Base-by-base conservation (phyloP, 2,329 filamentous ascomycete genomes). In the Fusarium sp. region DNA sequence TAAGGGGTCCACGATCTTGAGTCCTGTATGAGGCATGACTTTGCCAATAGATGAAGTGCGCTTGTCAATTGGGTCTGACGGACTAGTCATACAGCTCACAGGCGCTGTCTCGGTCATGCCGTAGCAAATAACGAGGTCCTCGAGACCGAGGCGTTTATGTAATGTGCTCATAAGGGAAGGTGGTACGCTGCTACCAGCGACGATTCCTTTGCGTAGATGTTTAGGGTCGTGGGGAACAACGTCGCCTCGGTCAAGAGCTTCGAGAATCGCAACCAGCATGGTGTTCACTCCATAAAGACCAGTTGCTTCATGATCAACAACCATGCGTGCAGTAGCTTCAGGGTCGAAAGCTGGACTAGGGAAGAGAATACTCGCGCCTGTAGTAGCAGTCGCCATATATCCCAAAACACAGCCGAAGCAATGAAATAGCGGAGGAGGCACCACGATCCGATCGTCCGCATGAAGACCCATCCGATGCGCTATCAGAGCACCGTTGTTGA, bases 351-450 rank as follows among this genome's bases (percentile, higher is more conserved):
- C 92, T 74, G 97, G 94, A 11, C 89, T 88, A 0, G 95, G 93
- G 75, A 98, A 94, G 6, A 98, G 87, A 67, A 98, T 93, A 18
- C 91, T 85, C 0, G 93, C 89, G 60, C 94, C 92, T 18, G 84
- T 84, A 0, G 94, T 97, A 1, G 92, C 94, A 1, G 94, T 96
- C 0, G 96, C 95, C 93, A 98, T 97, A 82, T 96, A 97, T n/a
- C 96, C 95, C 2, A 98, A 84, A 10, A 98, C 91, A 75, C 87
- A 91, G 56, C 96, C 96, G 79, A 98, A 98, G 82, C 96, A 98
- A 82, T 91, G 89, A 79, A 97, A 97, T 3, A 97, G 84, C 0
- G 94, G 94, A 3, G 94, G 94, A 18, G 94, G 94, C 71, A 93
- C 95, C 76, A 94, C 93, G 51, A 97, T 90, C 8, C 91, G 85